These are phyloP conservation scores for Phoma sp. DNA, from an alignment of 2,329 filamentous ascomycete genomes.

Conservation along the genomic window DNA sequence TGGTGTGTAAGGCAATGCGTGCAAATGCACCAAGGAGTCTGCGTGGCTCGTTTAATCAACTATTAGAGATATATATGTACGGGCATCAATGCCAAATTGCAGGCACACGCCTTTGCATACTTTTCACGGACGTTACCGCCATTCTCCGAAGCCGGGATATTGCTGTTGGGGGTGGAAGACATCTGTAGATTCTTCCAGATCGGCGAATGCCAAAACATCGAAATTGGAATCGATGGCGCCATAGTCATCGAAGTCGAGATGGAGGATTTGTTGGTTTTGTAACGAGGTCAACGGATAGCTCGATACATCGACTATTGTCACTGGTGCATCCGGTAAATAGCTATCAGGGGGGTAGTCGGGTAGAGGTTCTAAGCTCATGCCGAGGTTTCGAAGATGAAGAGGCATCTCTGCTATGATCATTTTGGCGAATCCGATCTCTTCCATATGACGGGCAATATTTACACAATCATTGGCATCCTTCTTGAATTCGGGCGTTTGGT, in stretches of 20 bases:
- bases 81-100: background rate
- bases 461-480: slow-evolving; percentile 38
- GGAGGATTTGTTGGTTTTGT: slow-evolving; percentile 44
- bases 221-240: slow-evolving; percentile 42
- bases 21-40: background rate
- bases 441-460: slow-evolving; percentile 33
- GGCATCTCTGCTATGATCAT: slow-evolving; percentile 46
- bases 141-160: background rate
- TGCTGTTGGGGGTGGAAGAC: slow-evolving; percentile 36
- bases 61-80: background rate
- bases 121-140: background rate
- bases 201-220: slow-evolving; percentile 40
- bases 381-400: slow-evolving; percentile 40
- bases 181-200: slow-evolving; percentile 39
- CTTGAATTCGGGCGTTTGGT: slow-evolving; percentile 35
- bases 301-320: slow-evolving; percentile 43
- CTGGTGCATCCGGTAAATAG: slow-evolving; percentile 20
- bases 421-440: slow-evolving; percentile 46
- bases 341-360: background rate
- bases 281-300: slow-evolving; percentile 43
- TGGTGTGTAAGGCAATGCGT: background rate
- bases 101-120: background rate
- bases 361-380: slow-evolving; percentile 24
- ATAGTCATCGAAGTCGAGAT: slow-evolving; percentile 43
- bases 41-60: background rate